Conservation (phyloP, 148 eudicot species). For the Vaccinium myrtillus region DNA sequence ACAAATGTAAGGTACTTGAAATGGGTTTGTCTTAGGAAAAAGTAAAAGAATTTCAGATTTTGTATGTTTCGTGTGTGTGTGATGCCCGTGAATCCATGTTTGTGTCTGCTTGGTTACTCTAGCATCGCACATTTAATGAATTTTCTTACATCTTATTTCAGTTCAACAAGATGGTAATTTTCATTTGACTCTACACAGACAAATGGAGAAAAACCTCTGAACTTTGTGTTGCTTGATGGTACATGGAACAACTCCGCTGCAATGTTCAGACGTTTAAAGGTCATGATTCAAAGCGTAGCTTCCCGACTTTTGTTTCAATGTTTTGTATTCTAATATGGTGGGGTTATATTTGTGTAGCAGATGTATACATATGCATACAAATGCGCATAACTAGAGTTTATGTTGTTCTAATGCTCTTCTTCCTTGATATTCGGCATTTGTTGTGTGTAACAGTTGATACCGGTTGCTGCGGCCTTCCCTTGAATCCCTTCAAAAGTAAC, state of each 20-base stretch:
- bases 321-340: not conserved
- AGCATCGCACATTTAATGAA: not conserved
- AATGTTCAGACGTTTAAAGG: slow-evolving; percentile 94
- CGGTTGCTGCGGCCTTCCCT: not conserved
- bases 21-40: not conserved
- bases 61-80: not conserved
- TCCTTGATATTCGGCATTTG: not conserved
- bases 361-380: not conserved
- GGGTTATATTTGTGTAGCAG: not conserved
- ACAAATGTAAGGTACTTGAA: not conserved
- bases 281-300: slow-evolving; percentile 17
- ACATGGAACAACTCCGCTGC: slow-evolving; percentile 96
- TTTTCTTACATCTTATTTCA: slow-evolving; percentile 18
- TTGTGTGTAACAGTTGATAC: too few species aligned
- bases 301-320: slow-evolving; percentile 8
- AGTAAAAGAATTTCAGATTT: not conserved
- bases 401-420: not conserved
- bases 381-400: not conserved
- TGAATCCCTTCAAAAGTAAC: not conserved
- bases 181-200: slow-evolving; percentile 37
- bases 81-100: not conserved
- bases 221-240: slow-evolving; percentile 88
- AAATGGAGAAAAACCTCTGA: slow-evolving; percentile 37
- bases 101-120: slow-evolving; percentile 9
- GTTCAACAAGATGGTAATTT: slow-evolving; percentile 13